Base-by-base conservation (phyloP, 2,329 filamentous ascomycete species). In the Cucurbitaria berberidis region DNA sequence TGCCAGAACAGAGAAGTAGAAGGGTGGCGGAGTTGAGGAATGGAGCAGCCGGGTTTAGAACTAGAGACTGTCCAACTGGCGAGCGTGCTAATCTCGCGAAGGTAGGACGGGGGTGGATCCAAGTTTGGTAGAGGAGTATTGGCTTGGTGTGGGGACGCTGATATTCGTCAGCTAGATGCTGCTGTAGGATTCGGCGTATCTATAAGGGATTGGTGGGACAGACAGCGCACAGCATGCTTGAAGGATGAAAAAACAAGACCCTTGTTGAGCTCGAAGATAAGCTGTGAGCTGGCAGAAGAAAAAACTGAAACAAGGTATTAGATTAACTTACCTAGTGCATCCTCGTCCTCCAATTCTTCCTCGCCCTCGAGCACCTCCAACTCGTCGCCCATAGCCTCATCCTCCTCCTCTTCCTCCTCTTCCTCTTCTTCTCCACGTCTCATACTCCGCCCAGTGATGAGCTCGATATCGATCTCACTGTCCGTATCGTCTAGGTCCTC, bases 41-140 rank as follows among this genome's bases (percentile, higher is more conserved):
- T 87, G 1, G 89, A 89, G 63, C 89, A 91, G 34, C 90, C 90
- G 1, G 89, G 89, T 75, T 95, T 95, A 68, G 87, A 87, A 67
- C 86, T 90, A 71, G 88, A 91, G 62, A 93, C 90, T 10, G 89
- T 93, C 81, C 91, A 93, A 60, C 87, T 89, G 27, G 89, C 90
- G 18, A 95, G 82, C 57, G 91, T 92, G 64, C 89, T 91, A 70
- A 95, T 93, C 71, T 95, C 91, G 72, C 92, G 93, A 57, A 93
- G 79, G 38, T 78, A 73, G 1, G 76, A 68, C 11, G 78, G 79
- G 54, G 78, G 67, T 64, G 76, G 58, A 19, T 66, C 61, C 18
- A 55, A 52, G 26, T 61, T 65, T 27, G 58, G 61, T n/a, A 62
- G 54, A 10, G 50, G 39, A 5, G 51, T 53, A 5, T 54, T 45